Evolutionary conservation across 352 stramenopile genomes (phyloP), one percentile per base, ranked within the genome.

Genomic region (Pythium monospermum): DNA sequence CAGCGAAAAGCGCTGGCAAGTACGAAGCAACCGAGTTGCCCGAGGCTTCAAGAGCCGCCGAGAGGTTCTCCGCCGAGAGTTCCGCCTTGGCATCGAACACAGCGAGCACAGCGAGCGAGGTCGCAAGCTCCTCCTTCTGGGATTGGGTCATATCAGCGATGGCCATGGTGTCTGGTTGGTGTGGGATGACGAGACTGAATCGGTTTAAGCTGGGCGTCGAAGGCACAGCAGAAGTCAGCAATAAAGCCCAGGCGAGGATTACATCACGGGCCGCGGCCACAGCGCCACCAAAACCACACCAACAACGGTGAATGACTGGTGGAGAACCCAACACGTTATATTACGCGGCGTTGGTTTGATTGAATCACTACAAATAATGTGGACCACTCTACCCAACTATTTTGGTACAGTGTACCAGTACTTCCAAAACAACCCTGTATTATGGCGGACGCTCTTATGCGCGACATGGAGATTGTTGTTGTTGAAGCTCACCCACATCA

Each of bases 111-210:
- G 83, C 81, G 63, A 94, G 71, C 57, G 83, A 94, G 42, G 82
- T 80, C 63, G 76, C 83, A 50, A 90, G 74, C 64, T 94, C 83
- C 63, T 94, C 76, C 73, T 87, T 90, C 63, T 92, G 77, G 70
- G 61, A 75, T 57, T 73, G 76, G 69, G 68, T 87, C 44, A 92
- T 68, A 57, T 90, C 76, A 67, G 79, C 78, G 78, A 92, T 88
- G 63, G 76, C 82, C 78, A 90, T 92, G 76, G 66, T 85, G 59
- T 67, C 61, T 72, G 69, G 75, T 68, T 73, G 73, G 70, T 69
- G 61, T 31, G 69, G 64, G 82, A 72, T 64, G 60, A 59, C 42
- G 59, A 72, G 66, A 82, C 80, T 91, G 80, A 91, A 84, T 91
- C 80, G 74, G 65, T 83, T 91, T 89, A 91, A 91, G 80, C 80